phyloP scores from a whole-genome alignment of 306 rosid species.

The Comarum palustre region DNA sequence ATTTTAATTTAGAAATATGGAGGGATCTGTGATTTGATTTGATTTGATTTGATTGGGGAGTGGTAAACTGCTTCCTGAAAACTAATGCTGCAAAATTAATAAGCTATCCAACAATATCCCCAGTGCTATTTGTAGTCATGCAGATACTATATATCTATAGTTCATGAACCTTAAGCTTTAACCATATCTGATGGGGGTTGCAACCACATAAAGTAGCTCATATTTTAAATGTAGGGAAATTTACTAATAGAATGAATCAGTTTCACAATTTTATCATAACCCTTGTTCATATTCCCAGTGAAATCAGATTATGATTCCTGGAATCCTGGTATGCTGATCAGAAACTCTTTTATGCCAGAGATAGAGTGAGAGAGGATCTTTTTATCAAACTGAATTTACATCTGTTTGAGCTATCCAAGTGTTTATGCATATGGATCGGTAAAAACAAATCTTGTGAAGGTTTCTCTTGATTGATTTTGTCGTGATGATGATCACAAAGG shows the following conservation, averaged over 20 bases:
- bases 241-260: not conserved
- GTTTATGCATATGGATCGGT: not conserved
- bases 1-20: not conserved
- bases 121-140: not conserved
- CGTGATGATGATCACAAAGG: not conserved
- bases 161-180: not conserved
- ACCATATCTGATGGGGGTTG: not conserved
- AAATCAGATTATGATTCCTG: not conserved
- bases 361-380: not conserved
- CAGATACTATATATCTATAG: slow-evolving; percentile 5
- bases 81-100: slow-evolving; percentile 6
- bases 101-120: not conserved
- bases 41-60: slow-evolving; percentile 9
- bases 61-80: not conserved
- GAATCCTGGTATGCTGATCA: not conserved
- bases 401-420: not conserved
- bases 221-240: not conserved
- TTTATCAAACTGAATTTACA: not conserved
- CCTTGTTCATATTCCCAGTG: not conserved
- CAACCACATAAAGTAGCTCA: not conserved
- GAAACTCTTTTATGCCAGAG: not conserved
- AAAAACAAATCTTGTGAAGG: not conserved
- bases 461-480: not conserved
- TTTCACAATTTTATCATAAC: not conserved
- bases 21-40: not conserved